These are phyloP conservation scores for Oidiodendron maius DNA, from an alignment of 495 filamentous ascomycete genomes.

Conservation along the genomic window DNA sequence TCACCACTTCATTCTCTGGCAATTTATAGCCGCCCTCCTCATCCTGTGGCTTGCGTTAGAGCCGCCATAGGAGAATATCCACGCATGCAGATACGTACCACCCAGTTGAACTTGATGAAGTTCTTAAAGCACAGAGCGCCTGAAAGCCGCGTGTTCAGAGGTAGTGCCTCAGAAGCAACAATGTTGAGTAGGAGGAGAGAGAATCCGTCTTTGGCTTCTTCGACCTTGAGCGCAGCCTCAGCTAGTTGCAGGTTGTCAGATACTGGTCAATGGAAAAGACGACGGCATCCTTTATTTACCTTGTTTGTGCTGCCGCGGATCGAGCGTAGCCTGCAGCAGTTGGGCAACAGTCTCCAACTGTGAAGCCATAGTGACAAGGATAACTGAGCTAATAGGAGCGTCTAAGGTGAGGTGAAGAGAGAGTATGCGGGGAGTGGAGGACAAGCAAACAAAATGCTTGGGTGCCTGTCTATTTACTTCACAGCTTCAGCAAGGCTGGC, in stretches of 20 bases:
- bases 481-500: too few relatives aligned
- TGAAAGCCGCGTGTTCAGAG: conserved; percentile 75
- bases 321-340: conserved; percentile 80
- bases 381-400: not conserved
- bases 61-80: conserved; percentile 3
- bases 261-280: not conserved
- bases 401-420: not conserved
- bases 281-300: conserved; percentile 41
- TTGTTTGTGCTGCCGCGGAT: conserved; percentile 80
- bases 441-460: too few relatives aligned
- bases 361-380: conserved; percentile 58
- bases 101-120: conserved; percentile 87
- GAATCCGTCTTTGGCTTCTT: conserved; percentile 77
- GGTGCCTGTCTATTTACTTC: too few relatives aligned
- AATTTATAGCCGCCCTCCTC: conserved; percentile 91
- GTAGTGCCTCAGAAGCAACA: conserved; percentile 63
- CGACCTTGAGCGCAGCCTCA: conserved; percentile 66
- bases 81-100: conserved; percentile 36
- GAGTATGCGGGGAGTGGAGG: too few relatives aligned
- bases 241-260: conserved; percentile 51
- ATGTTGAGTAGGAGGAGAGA: conserved; percentile 84
- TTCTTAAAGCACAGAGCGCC: conserved; percentile 97
- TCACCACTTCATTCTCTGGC: conserved; percentile 66
- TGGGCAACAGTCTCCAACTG: conserved; percentile 66
- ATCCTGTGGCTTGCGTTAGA: conserved; percentile 43